phyloP scores from a whole-genome alignment of 371 early-diverging fungal genomes.

The Syncephalastrum sp. region DNA sequence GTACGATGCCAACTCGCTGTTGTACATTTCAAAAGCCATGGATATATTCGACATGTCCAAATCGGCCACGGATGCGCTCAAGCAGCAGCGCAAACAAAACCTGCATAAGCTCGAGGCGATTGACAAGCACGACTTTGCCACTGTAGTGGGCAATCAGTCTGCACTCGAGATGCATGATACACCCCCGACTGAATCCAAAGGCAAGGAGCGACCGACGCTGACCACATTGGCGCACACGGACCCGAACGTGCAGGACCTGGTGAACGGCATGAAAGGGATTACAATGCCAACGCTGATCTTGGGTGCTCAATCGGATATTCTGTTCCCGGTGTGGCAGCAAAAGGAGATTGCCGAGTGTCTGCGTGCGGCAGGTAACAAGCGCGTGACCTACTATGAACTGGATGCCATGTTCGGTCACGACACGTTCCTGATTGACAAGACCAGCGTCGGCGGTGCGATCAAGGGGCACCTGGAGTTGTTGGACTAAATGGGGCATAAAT shows the following conservation, averaged over 20 bases:
- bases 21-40: conserved; percentile 97
- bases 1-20: conserved; percentile 92
- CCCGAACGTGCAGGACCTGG: conserved; percentile 53
- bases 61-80: conserved; percentile 46
- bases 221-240: conserved; percentile 36
- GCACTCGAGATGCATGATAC: conserved; percentile 32
- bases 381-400: conserved; percentile 94
- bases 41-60: conserved; percentile 93
- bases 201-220: conserved; percentile 14
- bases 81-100: conserved; percentile 44
- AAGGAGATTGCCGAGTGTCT: conserved; percentile 90
- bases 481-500: conserved; percentile 12
- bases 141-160: conserved; percentile 31
- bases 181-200: conserved; percentile 4
- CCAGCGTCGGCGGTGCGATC: conserved; percentile 90
- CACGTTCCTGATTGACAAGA: conserved; percentile 90
- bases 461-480: conserved; percentile 86
- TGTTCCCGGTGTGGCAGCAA: conserved; percentile 95
- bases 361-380: conserved; percentile 76
- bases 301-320: conserved; percentile 92
- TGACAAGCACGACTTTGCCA: conserved; percentile 15
- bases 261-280: conserved; percentile 56
- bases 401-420: conserved; percentile 97
- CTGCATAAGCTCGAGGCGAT: conserved; percentile 28
- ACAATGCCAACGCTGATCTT: conserved; percentile 83